Conservation (phyloP, 306 rosid genomes). For the Psophocarpus tetragonolobus region DNA sequence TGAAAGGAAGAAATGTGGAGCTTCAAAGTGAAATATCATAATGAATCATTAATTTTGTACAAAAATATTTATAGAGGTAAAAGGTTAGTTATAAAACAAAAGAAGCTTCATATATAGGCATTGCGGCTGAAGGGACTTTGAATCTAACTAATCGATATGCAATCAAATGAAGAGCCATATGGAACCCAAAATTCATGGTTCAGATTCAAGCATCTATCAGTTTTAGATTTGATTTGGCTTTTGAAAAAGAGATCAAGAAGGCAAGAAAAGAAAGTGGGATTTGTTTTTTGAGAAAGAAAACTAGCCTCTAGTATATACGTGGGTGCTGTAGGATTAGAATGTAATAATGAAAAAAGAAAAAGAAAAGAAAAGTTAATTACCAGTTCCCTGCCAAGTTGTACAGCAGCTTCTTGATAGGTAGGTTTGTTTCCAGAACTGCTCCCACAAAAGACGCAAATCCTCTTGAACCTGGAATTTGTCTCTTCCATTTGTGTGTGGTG, state of each 20-base stretch:
- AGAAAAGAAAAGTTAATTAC: conserved; percentile 36
- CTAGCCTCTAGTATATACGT: not conserved
- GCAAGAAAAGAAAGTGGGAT: not conserved
- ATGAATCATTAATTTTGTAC: not conserved
- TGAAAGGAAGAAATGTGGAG: not conserved
- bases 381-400: conserved; percentile 84
- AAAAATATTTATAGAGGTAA: not conserved
- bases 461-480: conserved; percentile 72
- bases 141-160: not conserved
- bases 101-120: not conserved
- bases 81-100: not conserved
- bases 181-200: not conserved
- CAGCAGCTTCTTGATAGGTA: conserved; percentile 90
- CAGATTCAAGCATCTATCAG: not conserved
- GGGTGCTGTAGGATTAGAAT: not conserved
- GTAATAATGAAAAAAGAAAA: not conserved
- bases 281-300: not conserved
- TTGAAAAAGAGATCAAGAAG: not conserved
- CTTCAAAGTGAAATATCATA: not conserved
- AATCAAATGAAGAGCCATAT: not conserved
- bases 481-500: conserved; percentile 58
- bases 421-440: conserved; percentile 96
- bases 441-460: conserved; percentile 96
- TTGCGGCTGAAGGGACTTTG: not conserved
- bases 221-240: not conserved